phyloP scores from a whole-genome alignment of 2,329 filamentous ascomycete genomes.

The Anthostomella pinea region DNA sequence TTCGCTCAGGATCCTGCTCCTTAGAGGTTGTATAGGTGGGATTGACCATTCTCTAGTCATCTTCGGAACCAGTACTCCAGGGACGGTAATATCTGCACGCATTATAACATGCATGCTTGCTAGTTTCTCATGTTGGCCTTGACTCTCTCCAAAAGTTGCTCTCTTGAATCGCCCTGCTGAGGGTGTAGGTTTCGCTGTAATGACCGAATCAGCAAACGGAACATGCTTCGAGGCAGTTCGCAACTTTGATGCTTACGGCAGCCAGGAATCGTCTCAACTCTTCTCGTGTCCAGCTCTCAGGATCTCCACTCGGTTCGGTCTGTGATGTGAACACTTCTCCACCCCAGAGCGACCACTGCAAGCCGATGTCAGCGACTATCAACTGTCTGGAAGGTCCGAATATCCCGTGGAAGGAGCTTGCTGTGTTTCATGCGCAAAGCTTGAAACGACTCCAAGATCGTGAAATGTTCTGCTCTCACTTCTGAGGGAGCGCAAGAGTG shows the following conservation, averaged over 20 bases:
- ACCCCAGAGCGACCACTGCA: constrained; percentile 76
- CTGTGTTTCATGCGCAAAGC: too few species aligned
- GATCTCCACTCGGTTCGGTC: constrained; percentile 74
- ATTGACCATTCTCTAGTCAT: too few species aligned
- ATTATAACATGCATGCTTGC: not conserved
- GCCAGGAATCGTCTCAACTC: constrained; percentile 80
- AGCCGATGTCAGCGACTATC: not conserved
- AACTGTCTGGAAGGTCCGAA: too few species aligned
- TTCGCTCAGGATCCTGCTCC: too few species aligned
- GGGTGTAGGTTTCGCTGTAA: constrained; percentile 62
- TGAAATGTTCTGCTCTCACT: too few species aligned
- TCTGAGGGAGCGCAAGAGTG: not conserved
- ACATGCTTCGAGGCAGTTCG: too few species aligned
- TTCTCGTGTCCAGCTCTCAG: constrained; percentile 68
- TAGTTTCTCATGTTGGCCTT: constrained; percentile 58
- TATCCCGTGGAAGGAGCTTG: too few species aligned
- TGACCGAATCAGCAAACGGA: too few species aligned
- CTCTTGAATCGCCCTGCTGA: constrained; percentile 54
- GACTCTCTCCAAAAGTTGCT: constrained; percentile 65
- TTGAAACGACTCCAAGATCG: not conserved
- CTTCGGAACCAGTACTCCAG: too few species aligned
- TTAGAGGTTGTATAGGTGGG: too few species aligned
- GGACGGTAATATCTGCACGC: too few species aligned
- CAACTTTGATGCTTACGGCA: constrained; percentile 57
- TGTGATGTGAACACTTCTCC: constrained; percentile 76